Evolutionary conservation across 2,329 filamentous ascomycete species (phyloP).

Genomic region (Fusarium nematophilum): DNA sequence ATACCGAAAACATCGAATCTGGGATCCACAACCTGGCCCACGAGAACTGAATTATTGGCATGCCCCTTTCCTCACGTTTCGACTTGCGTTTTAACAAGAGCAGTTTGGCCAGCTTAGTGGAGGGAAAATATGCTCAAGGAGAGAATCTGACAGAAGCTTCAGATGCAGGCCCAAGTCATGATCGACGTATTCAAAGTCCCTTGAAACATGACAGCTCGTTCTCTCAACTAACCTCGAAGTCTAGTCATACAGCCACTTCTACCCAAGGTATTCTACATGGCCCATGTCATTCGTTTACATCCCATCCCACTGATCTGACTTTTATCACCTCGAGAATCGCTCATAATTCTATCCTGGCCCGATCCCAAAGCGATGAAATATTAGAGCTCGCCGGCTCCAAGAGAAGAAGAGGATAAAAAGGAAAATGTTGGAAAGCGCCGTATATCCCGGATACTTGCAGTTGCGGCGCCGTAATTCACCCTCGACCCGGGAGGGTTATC

Average conservation of each 20-base stretch:
- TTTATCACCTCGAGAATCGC: conserved; percentile 13
- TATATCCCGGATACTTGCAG: conserved; percentile 22
- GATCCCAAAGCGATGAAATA: conserved; percentile 17
- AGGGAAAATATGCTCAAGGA: too few species aligned
- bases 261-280: conserved; percentile 29
- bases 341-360: conserved; percentile 31
- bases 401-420: not conserved
- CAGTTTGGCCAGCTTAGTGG: too few species aligned
- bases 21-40: too few species aligned
- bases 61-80: too few species aligned
- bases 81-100: too few species aligned
- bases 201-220: not conserved
- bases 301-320: conserved; percentile 8
- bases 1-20: not conserved
- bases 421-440: conserved; percentile 27
- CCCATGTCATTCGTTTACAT: conserved; percentile 14
- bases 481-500: conserved; percentile 5
- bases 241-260: conserved; percentile 20
- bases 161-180: too few species aligned
- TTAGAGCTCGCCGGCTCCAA: conserved; percentile 37
- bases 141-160: too few species aligned
- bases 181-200: too few species aligned
- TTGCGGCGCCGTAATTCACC: conserved; percentile 17
- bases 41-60: too few species aligned
- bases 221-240: conserved; percentile 7